Conservation (phyloP, 202 grass and related monocot species). For the Saccharum hybrid region DNA sequence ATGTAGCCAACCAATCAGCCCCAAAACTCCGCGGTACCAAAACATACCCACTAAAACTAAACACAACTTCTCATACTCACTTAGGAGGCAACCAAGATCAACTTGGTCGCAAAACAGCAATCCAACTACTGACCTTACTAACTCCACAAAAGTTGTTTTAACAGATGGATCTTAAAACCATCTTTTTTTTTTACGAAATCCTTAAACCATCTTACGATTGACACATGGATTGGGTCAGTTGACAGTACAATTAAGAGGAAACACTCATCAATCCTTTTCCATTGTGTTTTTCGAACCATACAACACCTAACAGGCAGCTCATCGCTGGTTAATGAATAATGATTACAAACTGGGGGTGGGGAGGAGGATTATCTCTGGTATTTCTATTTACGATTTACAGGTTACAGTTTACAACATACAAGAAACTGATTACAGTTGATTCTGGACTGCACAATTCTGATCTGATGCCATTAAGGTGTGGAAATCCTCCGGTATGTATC, state of each 20-base stretch:
- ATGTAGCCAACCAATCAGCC: too few species aligned
- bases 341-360: not conserved
- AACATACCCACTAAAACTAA: too few species aligned
- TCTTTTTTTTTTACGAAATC: not conserved
- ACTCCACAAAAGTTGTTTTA: too few species aligned
- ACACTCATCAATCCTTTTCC: not conserved
- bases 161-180: too few species aligned
- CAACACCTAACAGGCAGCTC: not conserved
- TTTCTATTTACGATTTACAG: constrained; percentile 4
- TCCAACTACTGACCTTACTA: too few species aligned
- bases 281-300: not conserved
- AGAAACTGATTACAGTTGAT: not conserved
- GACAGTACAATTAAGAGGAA: not conserved
- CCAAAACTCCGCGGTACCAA: too few species aligned
- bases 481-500: not conserved
- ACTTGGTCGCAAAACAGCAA: too few species aligned
- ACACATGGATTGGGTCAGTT: not conserved
- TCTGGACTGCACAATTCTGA: constrained; percentile 1
- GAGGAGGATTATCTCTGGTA: not conserved
- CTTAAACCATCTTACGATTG: not conserved
- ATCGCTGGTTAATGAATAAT: not conserved
- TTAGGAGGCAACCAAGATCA: too few species aligned
- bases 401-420: not conserved
- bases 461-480: not conserved
- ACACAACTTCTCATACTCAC: too few species aligned